Evolutionary conservation across 352 stramenopile species (phyloP).

Genomic region (Phytophthora crassamura): DNA sequence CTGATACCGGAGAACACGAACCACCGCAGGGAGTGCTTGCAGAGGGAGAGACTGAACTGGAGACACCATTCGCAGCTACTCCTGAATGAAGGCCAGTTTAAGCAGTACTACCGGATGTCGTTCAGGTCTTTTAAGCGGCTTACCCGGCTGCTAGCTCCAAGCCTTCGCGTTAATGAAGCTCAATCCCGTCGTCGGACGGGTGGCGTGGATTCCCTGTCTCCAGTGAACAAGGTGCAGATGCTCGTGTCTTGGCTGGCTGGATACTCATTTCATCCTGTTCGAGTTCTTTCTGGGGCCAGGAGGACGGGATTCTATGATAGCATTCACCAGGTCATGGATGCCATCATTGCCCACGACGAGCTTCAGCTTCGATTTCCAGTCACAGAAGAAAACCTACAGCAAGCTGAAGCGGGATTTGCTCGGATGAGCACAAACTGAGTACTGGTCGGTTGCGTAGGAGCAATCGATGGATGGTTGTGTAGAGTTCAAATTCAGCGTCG

Average conservation of each 20-base stretch:
- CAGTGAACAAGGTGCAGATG: slow-evolving; percentile 13
- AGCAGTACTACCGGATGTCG: slow-evolving; percentile 8
- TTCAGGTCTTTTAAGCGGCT: neutral
- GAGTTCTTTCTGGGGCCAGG: neutral
- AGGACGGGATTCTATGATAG: slow-evolving; percentile 1
- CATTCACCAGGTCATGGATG: slow-evolving; percentile 14
- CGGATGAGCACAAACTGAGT: neutral
- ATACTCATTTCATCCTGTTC: slow-evolving; percentile 10
- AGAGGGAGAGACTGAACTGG: slow-evolving; percentile 4
- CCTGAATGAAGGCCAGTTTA: slow-evolving; percentile 5
- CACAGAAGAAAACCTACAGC: neutral
- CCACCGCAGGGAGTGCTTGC: neutral
- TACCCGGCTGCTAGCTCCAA: neutral
- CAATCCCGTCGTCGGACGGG: neutral
- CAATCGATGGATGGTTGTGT: slow-evolving; percentile 2
- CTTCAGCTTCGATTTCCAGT: slow-evolving; percentile 2
- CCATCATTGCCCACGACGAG: neutral
- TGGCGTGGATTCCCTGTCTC: neutral
- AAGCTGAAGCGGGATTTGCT: neutral
- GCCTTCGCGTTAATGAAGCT: neutral
- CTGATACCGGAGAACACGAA: too few species aligned
- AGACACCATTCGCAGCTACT: slow-evolving; percentile 5
- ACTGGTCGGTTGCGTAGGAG: neutral
- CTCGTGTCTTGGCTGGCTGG: slow-evolving; percentile 3
- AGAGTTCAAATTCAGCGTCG: slow-evolving; percentile 1